Evolutionary conservation across 768 basidiomycete species (phyloP), one percentile per base, ranked within the genome.

Genomic region (Pleurotus eryngii): DNA sequence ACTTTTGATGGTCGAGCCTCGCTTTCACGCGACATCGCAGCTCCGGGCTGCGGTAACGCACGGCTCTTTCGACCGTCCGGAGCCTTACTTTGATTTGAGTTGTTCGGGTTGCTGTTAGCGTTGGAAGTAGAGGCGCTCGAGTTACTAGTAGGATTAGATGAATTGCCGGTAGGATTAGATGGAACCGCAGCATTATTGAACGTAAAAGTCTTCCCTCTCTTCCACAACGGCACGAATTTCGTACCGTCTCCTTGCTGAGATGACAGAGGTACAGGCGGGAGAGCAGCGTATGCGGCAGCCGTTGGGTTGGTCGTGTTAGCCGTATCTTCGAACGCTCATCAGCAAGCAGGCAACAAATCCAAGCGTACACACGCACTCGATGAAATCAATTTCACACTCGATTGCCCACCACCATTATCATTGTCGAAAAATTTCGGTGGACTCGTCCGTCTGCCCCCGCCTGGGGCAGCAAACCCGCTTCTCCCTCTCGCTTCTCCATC

Each of bases 201-300:
- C 2, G 39, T 54, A 24, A 54, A 42, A 37, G 51, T 39, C 42
- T 42, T 54, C 22, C 64, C 66, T 26, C 76, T 76, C 64, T 76
- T 77, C 79, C 78, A 80, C 11, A 74, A 62, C 2, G 81, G 79
- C 8, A 74, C 68, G 53, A 75, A 72, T 27, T 70, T 76, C 30
- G 67, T 61, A 6, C 27, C 27, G 12, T 39, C 51, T 12, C 42
- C 51, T 22, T 40, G 51, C 24, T n/a, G 22, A 42, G 51, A 42
- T 15, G 35, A 17, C 26, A 35, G 49, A 3, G 49, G 20, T 39
- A 22, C 51, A 26, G 51, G 51, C 15, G 51, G 51, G 18, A 54
- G 51, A 15, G 51, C 37, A 26, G 17, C 38, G 17, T 40, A 54
- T 20, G 51, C 51, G 8, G 51, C 37, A 17, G 39, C n/a, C 14